phyloP scores from a whole-genome alignment of 2,329 filamentous ascomycete species.

The Shiraia sp. region DNA sequence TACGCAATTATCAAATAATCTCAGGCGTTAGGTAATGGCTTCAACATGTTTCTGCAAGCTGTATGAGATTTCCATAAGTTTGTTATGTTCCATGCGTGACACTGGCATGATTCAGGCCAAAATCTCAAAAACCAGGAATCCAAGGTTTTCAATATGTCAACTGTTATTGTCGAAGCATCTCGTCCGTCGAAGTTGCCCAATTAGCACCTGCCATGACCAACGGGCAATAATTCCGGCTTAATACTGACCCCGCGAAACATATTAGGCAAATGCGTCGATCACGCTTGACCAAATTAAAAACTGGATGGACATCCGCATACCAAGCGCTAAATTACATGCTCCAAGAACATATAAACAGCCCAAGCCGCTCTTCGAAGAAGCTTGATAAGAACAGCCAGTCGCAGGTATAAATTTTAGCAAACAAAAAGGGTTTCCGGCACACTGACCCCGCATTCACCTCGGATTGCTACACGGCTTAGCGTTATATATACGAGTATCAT shows the following conservation, averaged over 20 bases:
- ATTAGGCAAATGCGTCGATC: slow-evolving; percentile 3
- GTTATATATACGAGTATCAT: slow-evolving; percentile 20
- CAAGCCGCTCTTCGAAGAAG: slow-evolving; percentile 17
- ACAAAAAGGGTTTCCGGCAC: slow-evolving; percentile 14
- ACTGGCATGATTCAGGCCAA: no score
- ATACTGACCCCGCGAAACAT: slow-evolving; percentile 10
- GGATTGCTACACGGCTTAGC: slow-evolving; percentile 13
- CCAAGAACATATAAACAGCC: slow-evolving; percentile 23
- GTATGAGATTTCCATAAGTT: no score
- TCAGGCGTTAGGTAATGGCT: no score
- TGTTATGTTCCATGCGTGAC: no score
- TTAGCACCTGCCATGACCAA: no score
- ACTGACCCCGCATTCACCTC: slow-evolving; percentile 19
- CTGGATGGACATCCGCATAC: neutral
- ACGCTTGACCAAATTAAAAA: neutral
- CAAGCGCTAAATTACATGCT: slow-evolving; percentile 9
- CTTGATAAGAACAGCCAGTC: slow-evolving; percentile 10
- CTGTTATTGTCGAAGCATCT: no score
- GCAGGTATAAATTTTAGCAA: slow-evolving; percentile 2
- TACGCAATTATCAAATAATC: no score
- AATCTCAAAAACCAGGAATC: no score
- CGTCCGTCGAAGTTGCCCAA: no score
- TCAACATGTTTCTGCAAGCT: no score
- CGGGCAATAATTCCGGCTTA: no score
- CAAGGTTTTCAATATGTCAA: no score